Evolutionary conservation across 768 basidiomycete species (phyloP), one percentile per base, ranked within the genome.

Genomic region (Leucocoprinus leucothites): DNA sequence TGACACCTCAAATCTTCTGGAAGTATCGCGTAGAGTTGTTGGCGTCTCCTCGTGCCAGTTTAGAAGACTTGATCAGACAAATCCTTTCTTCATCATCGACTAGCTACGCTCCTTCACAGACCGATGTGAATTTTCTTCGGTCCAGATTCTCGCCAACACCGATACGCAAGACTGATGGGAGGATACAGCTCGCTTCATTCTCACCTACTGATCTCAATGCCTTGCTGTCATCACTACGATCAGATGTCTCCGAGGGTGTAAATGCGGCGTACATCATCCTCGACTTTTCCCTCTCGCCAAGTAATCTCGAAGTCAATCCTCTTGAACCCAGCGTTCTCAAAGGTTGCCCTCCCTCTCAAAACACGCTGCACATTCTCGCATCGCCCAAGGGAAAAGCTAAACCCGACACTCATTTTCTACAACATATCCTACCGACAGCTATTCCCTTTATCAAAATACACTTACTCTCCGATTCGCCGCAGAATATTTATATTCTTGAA

Each of bases 1-100:
- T 96, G 52, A 91, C 85, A 1, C 88, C 94, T 0, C 59, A 65
- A 2, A 50, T 86, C 13, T 96, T 89, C 67, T 95, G 94, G 89
- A 59, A 56, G 24, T 66, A 91, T 60, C 73, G 72, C 25, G 63
- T 69, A 2, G 62, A 60, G 7, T 69, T 96, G 4, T 67, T 94
- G 14, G 28, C 61, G 0, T 67, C 78, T 1, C 62, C 67, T 6
- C 75, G 87, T 21, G 67, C 75, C 0, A 74, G 79, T 1, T 74
- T 95, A 3, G 74, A 78, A 2, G 64, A 62, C 3, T 45, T 85
- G 4, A 77, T 87, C 16, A 52, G 61, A 19, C 44, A 59, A 8
- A 41, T 75, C 5, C 65, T 74, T 4, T 62, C 64, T 8, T 51
- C 42, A 13, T 47, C 43, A 6, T 38, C 45, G 9, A 19, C 41